A percentile compares a stretch with the other conserved stretches of the same genome.
Conservation (phyloP, 2,329 filamentous ascomycete genomes). For the Bertia moriformis region DNA sequence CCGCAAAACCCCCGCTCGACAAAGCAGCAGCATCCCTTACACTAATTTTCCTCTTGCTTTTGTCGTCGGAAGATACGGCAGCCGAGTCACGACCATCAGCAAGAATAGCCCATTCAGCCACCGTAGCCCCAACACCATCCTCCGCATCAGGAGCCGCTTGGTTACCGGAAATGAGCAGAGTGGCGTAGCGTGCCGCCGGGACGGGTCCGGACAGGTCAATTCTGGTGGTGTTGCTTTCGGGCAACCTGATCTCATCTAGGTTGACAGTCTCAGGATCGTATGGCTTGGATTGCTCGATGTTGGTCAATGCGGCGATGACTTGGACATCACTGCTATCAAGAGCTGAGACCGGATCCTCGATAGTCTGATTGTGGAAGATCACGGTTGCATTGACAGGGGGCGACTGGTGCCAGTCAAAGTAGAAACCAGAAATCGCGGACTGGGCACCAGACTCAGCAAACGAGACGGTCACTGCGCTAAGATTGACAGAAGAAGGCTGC, state of each 20-base stretch:
- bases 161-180: background rate
- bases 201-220: background rate
- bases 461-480: conserved; percentile 12
- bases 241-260: background rate
- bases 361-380: conserved; percentile 33
- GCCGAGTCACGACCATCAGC: background rate
- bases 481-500: conserved; percentile 39
- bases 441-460: background rate
- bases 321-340: background rate
- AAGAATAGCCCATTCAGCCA: background rate
- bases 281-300: background rate
- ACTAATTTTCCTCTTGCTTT: background rate
- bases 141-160: background rate
- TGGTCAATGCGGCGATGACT: background rate
- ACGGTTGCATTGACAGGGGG: conserved; percentile 38
- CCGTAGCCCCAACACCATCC: background rate
- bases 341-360: background rate
- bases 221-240: background rate
- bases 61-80: background rate
- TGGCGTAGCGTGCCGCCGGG: background rate
- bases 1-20: too few relatives aligned
- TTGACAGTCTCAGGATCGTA: background rate
- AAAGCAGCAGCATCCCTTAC: background rate
- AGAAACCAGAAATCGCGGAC: conserved; percentile 21
- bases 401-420: conserved; percentile 43